Evolutionary conservation across 2,329 filamentous ascomycete species (phyloP).

Genomic region (Pestalotiopsis sp.): DNA sequence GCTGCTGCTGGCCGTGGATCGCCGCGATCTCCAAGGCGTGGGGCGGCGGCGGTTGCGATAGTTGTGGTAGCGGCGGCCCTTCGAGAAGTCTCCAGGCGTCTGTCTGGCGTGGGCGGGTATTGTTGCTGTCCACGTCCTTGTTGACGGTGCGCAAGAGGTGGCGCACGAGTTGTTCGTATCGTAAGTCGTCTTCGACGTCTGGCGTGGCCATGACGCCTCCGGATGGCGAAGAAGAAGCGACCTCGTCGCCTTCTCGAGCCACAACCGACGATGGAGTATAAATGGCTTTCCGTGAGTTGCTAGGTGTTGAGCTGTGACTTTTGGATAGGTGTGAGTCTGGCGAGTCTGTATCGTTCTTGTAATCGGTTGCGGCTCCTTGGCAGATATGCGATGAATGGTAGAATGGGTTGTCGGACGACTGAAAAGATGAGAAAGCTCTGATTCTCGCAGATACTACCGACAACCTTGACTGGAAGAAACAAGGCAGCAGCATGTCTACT

Average conservation of each 20-base stretch:
- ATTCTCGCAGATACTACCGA: background rate
- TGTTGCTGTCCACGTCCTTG: background rate
- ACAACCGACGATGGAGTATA: background rate
- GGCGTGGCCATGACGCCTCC: background rate
- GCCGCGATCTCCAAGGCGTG: background rate
- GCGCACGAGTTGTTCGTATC: background rate
- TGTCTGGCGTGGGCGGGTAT: background rate
- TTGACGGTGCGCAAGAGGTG: background rate
- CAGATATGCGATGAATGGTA: background rate
- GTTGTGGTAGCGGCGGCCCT: background rate
- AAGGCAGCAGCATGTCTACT: constrained; percentile 11
- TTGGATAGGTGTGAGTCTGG: background rate
- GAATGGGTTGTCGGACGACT: background rate
- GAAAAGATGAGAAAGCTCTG: constrained; percentile 3
- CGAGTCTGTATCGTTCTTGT: background rate
- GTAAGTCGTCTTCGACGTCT: background rate
- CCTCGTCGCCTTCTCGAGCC: background rate
- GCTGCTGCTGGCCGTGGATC: background rate
- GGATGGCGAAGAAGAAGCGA: background rate
- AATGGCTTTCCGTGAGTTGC: background rate
- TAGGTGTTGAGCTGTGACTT: background rate
- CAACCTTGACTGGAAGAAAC: background rate
- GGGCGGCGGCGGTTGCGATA: background rate
- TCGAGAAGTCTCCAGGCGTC: background rate
- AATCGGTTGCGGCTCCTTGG: background rate